These are phyloP conservation scores for Candida pseudofarinosa DNA, from an alignment of 805 yeast genomes.

Conservation along the genomic window DNA sequence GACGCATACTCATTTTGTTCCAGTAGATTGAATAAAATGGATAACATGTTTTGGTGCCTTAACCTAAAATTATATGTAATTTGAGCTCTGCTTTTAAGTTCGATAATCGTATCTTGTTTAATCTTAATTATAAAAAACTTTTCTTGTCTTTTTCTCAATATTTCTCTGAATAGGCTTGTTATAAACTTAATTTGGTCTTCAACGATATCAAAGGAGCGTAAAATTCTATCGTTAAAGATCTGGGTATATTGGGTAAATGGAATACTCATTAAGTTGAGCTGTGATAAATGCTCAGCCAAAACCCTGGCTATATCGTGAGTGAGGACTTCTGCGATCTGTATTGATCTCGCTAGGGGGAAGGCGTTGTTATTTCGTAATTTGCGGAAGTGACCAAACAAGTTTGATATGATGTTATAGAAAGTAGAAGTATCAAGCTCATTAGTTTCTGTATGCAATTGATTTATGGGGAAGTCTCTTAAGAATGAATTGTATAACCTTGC, in stretches of 20 bases:
- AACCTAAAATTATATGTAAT: constrained; percentile 44
- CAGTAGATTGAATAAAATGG: constrained; percentile 20
- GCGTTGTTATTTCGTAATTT: constrained; percentile 47
- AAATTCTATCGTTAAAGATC: constrained; percentile 16
- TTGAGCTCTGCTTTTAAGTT: constrained; percentile 40
- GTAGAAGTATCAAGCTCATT: constrained; percentile 32
- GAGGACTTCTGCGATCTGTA: constrained; percentile 62
- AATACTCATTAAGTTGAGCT: constrained; percentile 42
- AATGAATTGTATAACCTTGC: constrained; percentile 59
- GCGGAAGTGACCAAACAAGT: constrained; percentile 59
- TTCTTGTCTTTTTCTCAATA: constrained; percentile 68
- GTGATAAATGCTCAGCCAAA: constrained; percentile 35
- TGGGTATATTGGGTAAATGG: constrained; percentile 35
- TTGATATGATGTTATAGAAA: constrained; percentile 41
- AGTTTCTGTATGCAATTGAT: constrained; percentile 36
- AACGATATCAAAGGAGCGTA: constrained; percentile 43
- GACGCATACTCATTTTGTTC: constrained; percentile 11
- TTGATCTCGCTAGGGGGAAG: constrained; percentile 63
- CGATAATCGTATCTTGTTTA: constrained; percentile 32
- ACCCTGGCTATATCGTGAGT: constrained; percentile 52
- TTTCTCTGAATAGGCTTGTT: constrained; percentile 65
- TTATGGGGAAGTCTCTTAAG: constrained; percentile 66
- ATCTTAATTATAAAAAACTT: constrained; percentile 64
- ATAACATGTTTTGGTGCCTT: constrained; percentile 48
- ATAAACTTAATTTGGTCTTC: constrained; percentile 63